Evolutionary conservation across 2,329 filamentous ascomycete genomes (phyloP), one percentile per base, ranked within the genome.

Genomic region (Lasiodiplodia gonubiensis): DNA sequence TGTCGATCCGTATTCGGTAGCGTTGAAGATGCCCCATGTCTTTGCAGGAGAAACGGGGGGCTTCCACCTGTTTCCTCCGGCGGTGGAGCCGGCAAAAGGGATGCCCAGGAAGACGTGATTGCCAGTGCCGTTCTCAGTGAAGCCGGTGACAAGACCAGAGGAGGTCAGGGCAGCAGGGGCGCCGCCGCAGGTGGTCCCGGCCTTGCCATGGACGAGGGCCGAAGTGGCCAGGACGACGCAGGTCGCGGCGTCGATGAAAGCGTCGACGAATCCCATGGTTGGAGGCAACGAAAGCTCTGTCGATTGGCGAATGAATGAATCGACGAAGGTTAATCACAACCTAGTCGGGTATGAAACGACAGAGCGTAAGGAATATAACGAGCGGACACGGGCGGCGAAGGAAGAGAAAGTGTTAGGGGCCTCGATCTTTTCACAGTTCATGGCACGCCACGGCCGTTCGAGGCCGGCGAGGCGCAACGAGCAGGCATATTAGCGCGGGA

Each of bases 61-160:
- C 59, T 60, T 64, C 39, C 52, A 68, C 27, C 67, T 42, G 42
- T 68, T 68, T 16, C 10, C 25, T 27, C 52, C 67, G 27, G 67
- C 67, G 16, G 67, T 59, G 4, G 60, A 64, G 21, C 51, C 67
- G 53, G 67, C 67, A 48, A 52, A 68, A 16, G 67, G 67, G 52
- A 68, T 65, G 67, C 67, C 67, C 27, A 52, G 25, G 25, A 52
- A 68, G 60, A 68, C 67, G 35, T 64, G 52, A 53, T 68, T 64
- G 16, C 60, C 67, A 11, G 67, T 68, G 60, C 42, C 30, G 23
- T 57, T 27, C 52, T 64, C 67, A 21, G 23, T 42, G 27, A 27
- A 59, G 21, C 67, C 67, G 16, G 59, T 61, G 52, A 68, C 53
- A 23, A 59, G 51, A 18, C 67, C 67, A 14, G 55, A 60, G 25